Conservation (phyloP, 2,329 filamentous ascomycete genomes). For the Pseudocercospora fijiensis region DNA sequence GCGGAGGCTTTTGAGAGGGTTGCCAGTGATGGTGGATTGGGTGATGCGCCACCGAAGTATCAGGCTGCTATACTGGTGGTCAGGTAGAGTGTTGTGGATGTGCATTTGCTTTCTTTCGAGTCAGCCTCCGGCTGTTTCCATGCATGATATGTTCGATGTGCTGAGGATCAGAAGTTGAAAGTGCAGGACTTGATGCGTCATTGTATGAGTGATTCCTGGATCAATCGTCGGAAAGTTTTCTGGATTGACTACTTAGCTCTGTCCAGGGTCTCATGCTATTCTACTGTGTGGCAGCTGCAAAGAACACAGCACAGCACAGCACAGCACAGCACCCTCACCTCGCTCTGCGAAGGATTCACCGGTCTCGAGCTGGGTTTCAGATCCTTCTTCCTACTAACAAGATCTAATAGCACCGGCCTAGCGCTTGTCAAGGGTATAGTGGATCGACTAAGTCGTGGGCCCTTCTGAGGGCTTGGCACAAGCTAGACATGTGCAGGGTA, state of each 20-base stretch:
- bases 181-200: background rate
- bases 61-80: background rate
- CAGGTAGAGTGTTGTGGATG: background rate
- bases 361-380: background rate
- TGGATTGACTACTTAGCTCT: background rate
- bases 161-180: background rate
- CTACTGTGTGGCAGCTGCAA: background rate
- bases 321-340: background rate
- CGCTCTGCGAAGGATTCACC: background rate
- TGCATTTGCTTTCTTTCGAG: background rate
- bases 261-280: background rate
- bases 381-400: background rate
- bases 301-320: background rate
- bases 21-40: conserved; percentile 17
- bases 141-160: background rate
- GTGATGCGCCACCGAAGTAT: conserved; percentile 16
- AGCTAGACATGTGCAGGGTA: background rate
- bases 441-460: background rate
- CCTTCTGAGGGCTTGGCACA: background rate
- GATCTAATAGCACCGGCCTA: background rate
- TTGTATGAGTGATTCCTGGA: background rate
- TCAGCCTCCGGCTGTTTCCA: background rate
- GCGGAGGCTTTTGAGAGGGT: conserved; percentile 35
- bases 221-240: background rate
- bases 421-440: background rate